Conservation (phyloP, 2,329 filamentous ascomycete species). For the Arthrobotrys entomopaga region DNA sequence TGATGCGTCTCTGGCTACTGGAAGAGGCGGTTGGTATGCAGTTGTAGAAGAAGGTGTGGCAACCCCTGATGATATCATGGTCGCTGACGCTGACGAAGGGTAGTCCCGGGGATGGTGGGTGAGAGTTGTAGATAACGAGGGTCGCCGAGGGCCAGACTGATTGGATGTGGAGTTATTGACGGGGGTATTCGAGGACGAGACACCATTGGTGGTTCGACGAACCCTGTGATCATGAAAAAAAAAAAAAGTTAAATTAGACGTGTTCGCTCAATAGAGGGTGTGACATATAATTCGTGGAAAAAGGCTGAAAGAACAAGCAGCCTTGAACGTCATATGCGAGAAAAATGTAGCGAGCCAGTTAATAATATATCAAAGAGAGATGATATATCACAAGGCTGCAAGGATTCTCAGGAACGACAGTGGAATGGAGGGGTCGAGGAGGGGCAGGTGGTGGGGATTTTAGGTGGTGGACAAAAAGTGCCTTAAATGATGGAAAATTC, state of each 20-base stretch:
- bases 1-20: constrained; percentile 46
- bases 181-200: constrained; percentile 39
- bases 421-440: constrained; percentile 50
- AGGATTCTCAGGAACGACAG: not conserved
- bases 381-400: constrained; percentile 4
- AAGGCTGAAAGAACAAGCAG: not conserved
- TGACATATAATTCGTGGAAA: constrained; percentile 12
- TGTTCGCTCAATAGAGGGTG: not conserved
- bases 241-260: constrained; percentile 30
- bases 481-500: no score
- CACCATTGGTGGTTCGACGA: constrained; percentile 50
- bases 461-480: no score
- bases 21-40: constrained; percentile 58
- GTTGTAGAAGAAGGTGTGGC: constrained; percentile 57
- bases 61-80: constrained; percentile 35
- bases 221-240: constrained; percentile 25
- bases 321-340: constrained; percentile 15
- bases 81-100: constrained; percentile 34
- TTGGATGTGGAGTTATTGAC: constrained; percentile 53
- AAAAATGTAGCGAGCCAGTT: constrained; percentile 5
- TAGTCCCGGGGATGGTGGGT: constrained; percentile 58
- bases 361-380: no score
- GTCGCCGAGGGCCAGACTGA: constrained; percentile 56
- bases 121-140: constrained; percentile 60
- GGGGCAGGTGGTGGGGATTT: constrained; percentile 23